phyloP scores from a whole-genome alignment of 148 eudicot species.

The Limonium bicolor region DNA sequence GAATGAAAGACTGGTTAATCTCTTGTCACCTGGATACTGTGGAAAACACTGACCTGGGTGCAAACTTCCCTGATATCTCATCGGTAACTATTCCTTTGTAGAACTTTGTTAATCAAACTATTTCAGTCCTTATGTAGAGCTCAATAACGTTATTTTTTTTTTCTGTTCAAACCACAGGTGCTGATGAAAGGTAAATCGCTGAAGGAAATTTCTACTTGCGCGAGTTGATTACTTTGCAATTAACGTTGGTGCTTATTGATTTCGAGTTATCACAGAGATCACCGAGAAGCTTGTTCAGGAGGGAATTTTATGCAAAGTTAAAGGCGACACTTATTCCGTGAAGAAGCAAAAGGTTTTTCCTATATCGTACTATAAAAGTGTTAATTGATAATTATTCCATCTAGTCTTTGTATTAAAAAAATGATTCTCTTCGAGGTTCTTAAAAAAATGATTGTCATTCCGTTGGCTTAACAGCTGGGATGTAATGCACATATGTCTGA shows the following conservation, averaged over 20 bases:
- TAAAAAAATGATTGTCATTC: not conserved
- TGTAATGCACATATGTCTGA: conserved; percentile 40
- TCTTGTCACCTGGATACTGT: conserved; percentile 38
- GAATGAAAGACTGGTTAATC: conserved; percentile 78
- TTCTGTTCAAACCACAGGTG: conserved; percentile 52
- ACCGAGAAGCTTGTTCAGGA: conserved; percentile 70
- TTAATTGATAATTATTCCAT: no score
- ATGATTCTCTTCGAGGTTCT: no score
- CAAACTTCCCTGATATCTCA: conserved; percentile 75
- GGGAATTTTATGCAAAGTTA: conserved; percentile 33
- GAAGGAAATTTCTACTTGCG: no score
- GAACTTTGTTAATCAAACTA: no score
- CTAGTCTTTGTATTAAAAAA: no score
- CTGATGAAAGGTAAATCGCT: conserved; percentile 66
- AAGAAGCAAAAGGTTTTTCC: conserved; percentile 62
- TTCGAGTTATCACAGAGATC: conserved; percentile 42
- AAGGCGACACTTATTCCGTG: conserved; percentile 40
- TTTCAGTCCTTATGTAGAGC: no score
- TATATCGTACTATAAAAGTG: no score
- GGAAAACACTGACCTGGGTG: conserved; percentile 58
- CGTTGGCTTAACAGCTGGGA: not conserved
- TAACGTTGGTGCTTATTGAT: not conserved
- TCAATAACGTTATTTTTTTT: no score
- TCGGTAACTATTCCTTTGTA: conserved; percentile 37
- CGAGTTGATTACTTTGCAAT: not conserved